Percentiles rank a stretch among this genome's conserved stretches.
Evolutionary conservation across 306 rosid species (phyloP).

Genomic region (Gynostemma pentaphyllum): DNA sequence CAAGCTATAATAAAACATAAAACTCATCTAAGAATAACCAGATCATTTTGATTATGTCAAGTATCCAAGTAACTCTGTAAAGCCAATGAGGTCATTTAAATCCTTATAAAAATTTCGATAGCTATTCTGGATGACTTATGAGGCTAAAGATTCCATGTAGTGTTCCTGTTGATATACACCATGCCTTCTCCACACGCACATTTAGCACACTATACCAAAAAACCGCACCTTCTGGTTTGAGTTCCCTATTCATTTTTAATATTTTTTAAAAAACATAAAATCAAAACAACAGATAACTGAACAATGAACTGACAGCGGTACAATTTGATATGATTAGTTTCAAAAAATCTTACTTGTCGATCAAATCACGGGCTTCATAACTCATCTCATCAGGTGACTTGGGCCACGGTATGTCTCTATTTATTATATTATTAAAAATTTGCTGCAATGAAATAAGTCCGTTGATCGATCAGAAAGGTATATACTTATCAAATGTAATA

Average conservation of each 20-base stretch:
- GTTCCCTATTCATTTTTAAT: no score
- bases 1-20: no score
- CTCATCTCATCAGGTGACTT: constrained; percentile 72
- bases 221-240: no score
- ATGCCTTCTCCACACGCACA: neutral
- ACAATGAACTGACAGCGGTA: neutral
- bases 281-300: neutral
- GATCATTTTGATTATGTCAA: neutral
- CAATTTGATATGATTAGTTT: neutral
- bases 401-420: constrained; percentile 97
- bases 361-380: constrained; percentile 64
- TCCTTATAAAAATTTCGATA: neutral
- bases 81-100: neutral
- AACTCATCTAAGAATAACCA: no score
- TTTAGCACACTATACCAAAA: neutral
- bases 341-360: constrained; percentile 55
- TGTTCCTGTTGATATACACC: neutral
- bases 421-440: constrained; percentile 87
- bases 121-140: no score
- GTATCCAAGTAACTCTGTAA: neutral
- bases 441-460: constrained; percentile 46
- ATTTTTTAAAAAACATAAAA: no score
- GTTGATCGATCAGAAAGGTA: constrained; percentile 6
- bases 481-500: neutral
- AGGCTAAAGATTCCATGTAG: neutral